Evolutionary conservation across 306 rosid species (phyloP), one percentile per base, ranked within the genome.

Genomic region (Glycine latifolia): DNA sequence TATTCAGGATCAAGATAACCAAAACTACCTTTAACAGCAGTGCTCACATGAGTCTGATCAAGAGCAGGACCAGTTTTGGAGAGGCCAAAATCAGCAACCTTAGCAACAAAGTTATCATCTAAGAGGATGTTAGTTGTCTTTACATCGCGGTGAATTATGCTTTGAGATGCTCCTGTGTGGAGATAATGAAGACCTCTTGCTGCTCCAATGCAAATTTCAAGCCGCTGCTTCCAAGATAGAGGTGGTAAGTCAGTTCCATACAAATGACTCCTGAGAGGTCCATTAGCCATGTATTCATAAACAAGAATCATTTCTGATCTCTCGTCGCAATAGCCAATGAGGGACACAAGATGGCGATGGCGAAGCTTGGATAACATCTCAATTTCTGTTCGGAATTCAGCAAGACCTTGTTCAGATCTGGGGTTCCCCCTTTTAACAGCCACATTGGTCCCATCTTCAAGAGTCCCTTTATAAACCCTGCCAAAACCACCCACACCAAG

Each of bases 401-500:
- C 93, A 78, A 95, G 85, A 47, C 99, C 99, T 87, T 95, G 99
- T 83, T 93, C 98, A 0, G 99, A 95, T 88, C 95, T 84, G 1
- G 99, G 92, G 70, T 95, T 93, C 17, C 99, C 99, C 80, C 98
- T 89, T 86, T 95, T 95, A 35, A 95, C 96, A 47, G 99, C 99
- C 44, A 95, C 93, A 66, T 86, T 82, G 12, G 89, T 89, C 75
- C 98, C 98, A 80, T 93, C 99, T 37, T 93, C 98, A 70, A 95
- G 91, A 9, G 90, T 89, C 87, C 99, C 99, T 83, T 89, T 84
- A 67, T 91, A 93, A 81, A 95, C 99, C 84, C 93, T 86, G 7
- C 99, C 99, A 71, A 95, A 95, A 69, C 98, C 99, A 68, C 99
- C 99, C 67, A 93, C 97, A 26, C 99, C 99, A 17, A 95, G 97